These are phyloP conservation scores for Penicillium salamii DNA, from an alignment of 495 filamentous ascomycete genomes.

Conservation along the genomic window DNA sequence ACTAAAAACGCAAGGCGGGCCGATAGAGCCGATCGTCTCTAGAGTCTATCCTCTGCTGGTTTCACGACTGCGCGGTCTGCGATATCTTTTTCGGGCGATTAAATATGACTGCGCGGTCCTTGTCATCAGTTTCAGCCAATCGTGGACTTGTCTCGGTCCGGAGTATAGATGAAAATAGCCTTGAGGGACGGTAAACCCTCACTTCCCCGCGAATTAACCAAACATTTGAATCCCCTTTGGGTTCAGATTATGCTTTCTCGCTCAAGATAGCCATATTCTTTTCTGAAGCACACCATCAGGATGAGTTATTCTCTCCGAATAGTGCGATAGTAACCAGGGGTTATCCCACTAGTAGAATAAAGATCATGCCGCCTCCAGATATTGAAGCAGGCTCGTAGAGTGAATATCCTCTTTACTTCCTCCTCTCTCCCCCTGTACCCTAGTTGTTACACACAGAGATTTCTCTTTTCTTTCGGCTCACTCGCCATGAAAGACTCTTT, in stretches of 20 bases:
- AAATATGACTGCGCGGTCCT: neutral
- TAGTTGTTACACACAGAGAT: neutral
- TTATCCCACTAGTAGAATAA: slow-evolving; percentile 3
- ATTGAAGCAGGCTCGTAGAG: neutral
- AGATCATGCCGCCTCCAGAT: neutral
- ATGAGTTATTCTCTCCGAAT: neutral
- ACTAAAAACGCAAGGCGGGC: neutral
- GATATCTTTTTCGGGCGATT: neutral
- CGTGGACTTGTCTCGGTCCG: no score
- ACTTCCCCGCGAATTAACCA: neutral
- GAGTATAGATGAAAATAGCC: neutral
- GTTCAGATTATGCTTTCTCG: neutral
- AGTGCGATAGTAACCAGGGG: no score
- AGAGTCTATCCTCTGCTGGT: neutral
- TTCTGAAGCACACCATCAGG: neutral
- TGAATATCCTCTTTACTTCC: neutral
- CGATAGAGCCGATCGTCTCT: neutral
- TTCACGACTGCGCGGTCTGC: slow-evolving; percentile 3
- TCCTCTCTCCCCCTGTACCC: no score
- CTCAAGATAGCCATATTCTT: neutral
- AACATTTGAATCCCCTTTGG: neutral
- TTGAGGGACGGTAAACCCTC: neutral
- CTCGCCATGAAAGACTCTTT: slow-evolving; percentile 16
- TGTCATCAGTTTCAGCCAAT: neutral
- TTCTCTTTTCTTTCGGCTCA: neutral